Evolutionary conservation across 257 asterid species (phyloP).

Genomic region (Phtheirospermum japonicum): DNA sequence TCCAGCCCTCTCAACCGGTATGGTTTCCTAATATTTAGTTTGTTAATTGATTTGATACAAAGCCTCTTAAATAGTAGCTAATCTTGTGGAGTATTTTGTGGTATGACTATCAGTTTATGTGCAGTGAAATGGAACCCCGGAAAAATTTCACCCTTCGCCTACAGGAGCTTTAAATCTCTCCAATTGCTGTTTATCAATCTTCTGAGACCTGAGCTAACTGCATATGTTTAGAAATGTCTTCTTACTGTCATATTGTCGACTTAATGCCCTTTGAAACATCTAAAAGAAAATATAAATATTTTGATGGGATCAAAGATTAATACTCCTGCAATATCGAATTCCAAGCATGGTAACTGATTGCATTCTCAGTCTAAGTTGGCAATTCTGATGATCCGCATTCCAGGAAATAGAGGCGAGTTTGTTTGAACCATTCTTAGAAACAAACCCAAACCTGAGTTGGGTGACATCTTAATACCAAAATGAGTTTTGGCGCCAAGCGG

Average conservation of each 20-base stretch:
- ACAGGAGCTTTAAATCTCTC: constrained; percentile 21
- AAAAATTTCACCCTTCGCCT: constrained; percentile 10
- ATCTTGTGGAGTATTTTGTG: constrained; percentile 18
- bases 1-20: constrained; percentile 92
- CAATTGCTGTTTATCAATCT: constrained; percentile 12
- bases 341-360: constrained; percentile 7
- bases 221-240: constrained; percentile 23
- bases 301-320: constrained; percentile 18
- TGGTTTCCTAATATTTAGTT: constrained; percentile 28
- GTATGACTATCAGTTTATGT: constrained; percentile 19
- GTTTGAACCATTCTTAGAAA: constrained; percentile 26
- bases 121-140: constrained; percentile 13
- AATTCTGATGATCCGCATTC: constrained; percentile 27
- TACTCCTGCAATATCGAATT: constrained; percentile 16
- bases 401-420: constrained; percentile 31
- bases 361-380: constrained; percentile 21
- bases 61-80: constrained; percentile 16
- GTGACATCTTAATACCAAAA: constrained; percentile 28
- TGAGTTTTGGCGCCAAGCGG: constrained; percentile 26
- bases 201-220: constrained; percentile 20
- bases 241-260: background rate
- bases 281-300: constrained; percentile 5
- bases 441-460: constrained; percentile 26
- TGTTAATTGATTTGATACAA: constrained; percentile 11
- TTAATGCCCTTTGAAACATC: background rate